These are phyloP conservation scores for Lentinula novae-zelandiae DNA, from an alignment of 1,284 basidiomycete species.

Conservation along the genomic window DNA sequence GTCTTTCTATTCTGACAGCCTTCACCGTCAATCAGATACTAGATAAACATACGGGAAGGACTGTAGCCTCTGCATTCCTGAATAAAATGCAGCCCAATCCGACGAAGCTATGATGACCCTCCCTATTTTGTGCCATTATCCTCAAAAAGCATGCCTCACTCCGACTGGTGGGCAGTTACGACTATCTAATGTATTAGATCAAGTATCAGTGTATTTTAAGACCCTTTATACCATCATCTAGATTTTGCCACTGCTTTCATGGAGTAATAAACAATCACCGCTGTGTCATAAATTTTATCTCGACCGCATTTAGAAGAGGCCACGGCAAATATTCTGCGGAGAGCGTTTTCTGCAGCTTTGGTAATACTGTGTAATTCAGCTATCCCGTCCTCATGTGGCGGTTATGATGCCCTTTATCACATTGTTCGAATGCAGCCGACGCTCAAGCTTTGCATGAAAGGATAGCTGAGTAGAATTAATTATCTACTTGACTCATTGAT, in stretches of 20 bases:
- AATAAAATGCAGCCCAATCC: slow-evolving; percentile 64
- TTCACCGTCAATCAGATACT: slow-evolving; percentile 37
- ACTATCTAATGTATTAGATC: not conserved
- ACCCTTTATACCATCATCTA: not conserved
- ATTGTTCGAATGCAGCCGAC: no score
- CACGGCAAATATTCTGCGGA: not conserved
- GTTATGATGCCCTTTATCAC: no score
- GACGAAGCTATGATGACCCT: slow-evolving; percentile 24
- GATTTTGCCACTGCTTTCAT: not conserved
- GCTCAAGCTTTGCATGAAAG: no score
- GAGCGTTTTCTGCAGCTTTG: no score
- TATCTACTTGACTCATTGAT: not conserved
- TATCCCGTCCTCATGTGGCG: no score
- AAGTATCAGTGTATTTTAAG: not conserved
- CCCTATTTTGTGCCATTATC: not conserved
- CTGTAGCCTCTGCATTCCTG: slow-evolving; percentile 59
- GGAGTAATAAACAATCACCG: not conserved
- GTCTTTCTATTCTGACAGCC: slow-evolving; percentile 9
- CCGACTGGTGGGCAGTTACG: not conserved
- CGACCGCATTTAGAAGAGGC: not conserved
- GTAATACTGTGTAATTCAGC: no score
- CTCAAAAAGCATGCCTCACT: not conserved
- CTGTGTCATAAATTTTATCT: not conserved
- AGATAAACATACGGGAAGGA: slow-evolving; percentile 49
- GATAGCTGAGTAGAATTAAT: not conserved